A percentile compares a stretch with the other conserved stretches of the same genome.
Evolutionary conservation across 768 basidiomycete species (phyloP).

Genomic region (Lentinula edodes): DNA sequence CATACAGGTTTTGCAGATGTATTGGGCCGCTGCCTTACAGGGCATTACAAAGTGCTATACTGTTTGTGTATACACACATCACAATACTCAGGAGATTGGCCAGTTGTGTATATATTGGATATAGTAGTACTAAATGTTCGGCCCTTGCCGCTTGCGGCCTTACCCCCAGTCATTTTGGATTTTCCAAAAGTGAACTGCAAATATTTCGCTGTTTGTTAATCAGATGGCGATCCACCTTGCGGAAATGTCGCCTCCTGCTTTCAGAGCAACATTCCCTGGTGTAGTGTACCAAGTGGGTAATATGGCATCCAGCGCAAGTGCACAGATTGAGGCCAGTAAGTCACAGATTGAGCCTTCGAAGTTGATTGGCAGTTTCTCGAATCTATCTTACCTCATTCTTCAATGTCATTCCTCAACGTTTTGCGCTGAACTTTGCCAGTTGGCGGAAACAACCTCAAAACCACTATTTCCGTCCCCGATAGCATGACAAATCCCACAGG

Average conservation of each 20-base stretch:
- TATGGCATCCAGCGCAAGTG: slow-evolving; percentile 57
- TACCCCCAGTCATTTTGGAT: too few species aligned
- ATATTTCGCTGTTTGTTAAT: not conserved
- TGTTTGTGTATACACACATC: too few species aligned
- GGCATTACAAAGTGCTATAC: too few species aligned
- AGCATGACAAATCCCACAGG: slow-evolving; percentile 14
- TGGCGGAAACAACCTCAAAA: slow-evolving; percentile 33
- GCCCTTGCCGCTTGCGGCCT: too few species aligned
- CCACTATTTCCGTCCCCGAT: slow-evolving; percentile 18
- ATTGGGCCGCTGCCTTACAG: too few species aligned
- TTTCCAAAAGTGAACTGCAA: too few species aligned
- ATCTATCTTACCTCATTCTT: not conserved
- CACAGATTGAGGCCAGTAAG: slow-evolving; percentile 50
- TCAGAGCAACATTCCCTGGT: slow-evolving; percentile 66
- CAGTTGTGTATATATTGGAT: too few species aligned
- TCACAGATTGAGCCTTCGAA: not conserved
- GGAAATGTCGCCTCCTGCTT: slow-evolving; percentile 66
- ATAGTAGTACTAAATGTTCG: too few species aligned
- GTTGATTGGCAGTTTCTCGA: too few species aligned
- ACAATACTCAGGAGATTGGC: too few species aligned
- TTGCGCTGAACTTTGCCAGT: slow-evolving; percentile 7
- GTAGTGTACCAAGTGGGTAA: slow-evolving; percentile 58
- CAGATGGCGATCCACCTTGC: slow-evolving; percentile 59
- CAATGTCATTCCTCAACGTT: slow-evolving; percentile 9
- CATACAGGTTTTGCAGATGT: too few species aligned